Base-by-base conservation (phyloP, 495 filamentous ascomycete genomes). In the Penicillium robsamsonii region DNA sequence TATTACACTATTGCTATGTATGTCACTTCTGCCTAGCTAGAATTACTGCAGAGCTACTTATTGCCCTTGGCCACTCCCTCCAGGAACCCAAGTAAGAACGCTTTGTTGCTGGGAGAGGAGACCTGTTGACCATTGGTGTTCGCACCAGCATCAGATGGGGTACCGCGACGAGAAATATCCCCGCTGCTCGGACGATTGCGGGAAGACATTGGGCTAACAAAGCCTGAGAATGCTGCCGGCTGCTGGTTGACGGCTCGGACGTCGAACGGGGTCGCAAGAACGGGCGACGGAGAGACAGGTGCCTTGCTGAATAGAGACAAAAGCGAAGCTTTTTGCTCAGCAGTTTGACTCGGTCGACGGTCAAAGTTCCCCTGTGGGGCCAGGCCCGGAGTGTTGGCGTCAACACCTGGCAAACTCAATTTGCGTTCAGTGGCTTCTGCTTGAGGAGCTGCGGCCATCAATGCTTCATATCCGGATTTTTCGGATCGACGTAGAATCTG, bases 1-100 rank as follows among this genome's bases (percentile, higher is more conserved):
- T 37, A 46, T 46, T 44, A 52, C 29, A 52, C 15, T 52, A 22
- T 52, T 11, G 11, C 40, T 25, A 46, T 37, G 38, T 33, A 53
- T 43, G 38, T 29, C 38, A 20, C 15, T 22, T n/a, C 11, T 29
- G 50, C 22, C 27, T n/a, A n/a, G 22, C 30, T 11, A 50, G 22
- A 18, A 20, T 7, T 13, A 38, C 33, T 50, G n/a, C 25, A 31
- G n/a, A 17, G 12, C 42, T 58, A 75, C 55, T 70, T 74, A 56
- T 68, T 73, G 18, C 68, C 69, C 57, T 78, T 79, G 2, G 80
- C 83, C 45, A 87, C 80, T 52, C 77, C 79, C 59, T 84, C 80
- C 65, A 96, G 70, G 70, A 91, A 95, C 9, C 84, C 87, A 47
- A 94, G 72, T 61, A 95, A 73, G 60, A 95, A 95, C n/a, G 80